Conservation (phyloP, 1,139 yeast genomes). For the Scheffersomyces segobiensis region DNA sequence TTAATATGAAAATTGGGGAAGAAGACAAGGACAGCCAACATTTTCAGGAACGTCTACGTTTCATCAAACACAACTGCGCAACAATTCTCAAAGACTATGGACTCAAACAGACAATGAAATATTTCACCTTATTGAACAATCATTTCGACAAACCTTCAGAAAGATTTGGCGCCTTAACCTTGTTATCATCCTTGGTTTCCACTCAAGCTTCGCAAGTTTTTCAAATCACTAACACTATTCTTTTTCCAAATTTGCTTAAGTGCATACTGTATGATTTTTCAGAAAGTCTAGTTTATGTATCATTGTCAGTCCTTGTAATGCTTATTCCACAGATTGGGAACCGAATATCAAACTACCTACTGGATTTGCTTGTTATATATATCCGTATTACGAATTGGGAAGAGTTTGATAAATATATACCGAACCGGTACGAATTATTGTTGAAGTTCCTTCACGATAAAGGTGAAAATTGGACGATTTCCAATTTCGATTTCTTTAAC, state of each 20-base stretch:
- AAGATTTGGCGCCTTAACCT: constrained; percentile 37
- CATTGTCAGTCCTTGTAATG: constrained; percentile 51
- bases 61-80: constrained; percentile 45
- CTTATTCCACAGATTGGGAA: constrained; percentile 53
- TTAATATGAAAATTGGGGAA: constrained; percentile 18
- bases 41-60: constrained; percentile 50
- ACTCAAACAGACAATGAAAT: constrained; percentile 27
- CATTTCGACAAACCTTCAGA: constrained; percentile 26
- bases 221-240: constrained; percentile 34
- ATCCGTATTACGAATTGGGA: constrained; percentile 43
- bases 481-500: neutral
- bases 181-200: constrained; percentile 30
- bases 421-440: constrained; percentile 2
- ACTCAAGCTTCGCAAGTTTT: constrained; percentile 31
- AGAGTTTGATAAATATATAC: constrained; percentile 8
- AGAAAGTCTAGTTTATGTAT: constrained; percentile 40
- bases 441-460: neutral
- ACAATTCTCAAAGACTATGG: constrained; percentile 43
- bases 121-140: constrained; percentile 34
- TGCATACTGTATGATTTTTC: constrained; percentile 48
- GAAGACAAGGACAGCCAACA: constrained; percentile 29
- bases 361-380: constrained; percentile 48
- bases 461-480: neutral
- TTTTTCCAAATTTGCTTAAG: constrained; percentile 43
- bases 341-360: constrained; percentile 32